Evolutionary conservation across 768 basidiomycete species (phyloP), one percentile per base, ranked within the genome.

Genomic region (Antrodiella citrinella): DNA sequence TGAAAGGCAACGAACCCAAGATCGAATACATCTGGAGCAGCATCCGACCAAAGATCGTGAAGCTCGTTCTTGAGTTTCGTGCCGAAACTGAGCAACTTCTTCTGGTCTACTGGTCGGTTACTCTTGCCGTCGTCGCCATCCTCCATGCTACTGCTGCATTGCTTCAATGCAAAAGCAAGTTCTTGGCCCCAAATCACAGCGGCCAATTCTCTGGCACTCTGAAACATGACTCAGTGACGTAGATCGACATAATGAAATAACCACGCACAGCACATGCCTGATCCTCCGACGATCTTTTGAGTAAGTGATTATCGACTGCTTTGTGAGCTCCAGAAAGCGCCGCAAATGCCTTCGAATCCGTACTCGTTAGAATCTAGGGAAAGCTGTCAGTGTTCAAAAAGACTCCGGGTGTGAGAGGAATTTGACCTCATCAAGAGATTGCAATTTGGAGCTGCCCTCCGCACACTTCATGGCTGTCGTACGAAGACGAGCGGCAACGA

Each of bases 151-250:
- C 65, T 61, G 56, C 78, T 72, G 15, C 82, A 68, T 44, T 81
- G 75, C 50, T 77, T 80, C 20, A 94, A 67, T 2, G 81, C 80
- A 19, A 66, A 60, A n/a, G 89, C 85, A 2, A 95, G 68, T 55
- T 95, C 93, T 60, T 90, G 83, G 0, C 90, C 89, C 67, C 91
- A 82, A 0, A 82, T 76, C 1, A 86, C 84, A 4, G 82, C 81
- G 13, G 82, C 82, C 42, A 95, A 71, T 60, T 95, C 93, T 38
- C 81, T 75, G 1, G 92, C 89, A 59, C 87, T 91, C 92, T 92
- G 54, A 0, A 56, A 30, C n/a, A n/a, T n/a, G n/a, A n/a, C n/a
- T n/a, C n/a, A n/a, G n/a, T n/a, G n/a, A n/a, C n/a, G n/a, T n/a
- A n/a, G n/a, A n/a, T n/a, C 30, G 30, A 15, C 30, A 35, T 15